phyloP scores from a whole-genome alignment of 2,329 filamentous ascomycete species.

The Lasiodiplodia sp. region DNA sequence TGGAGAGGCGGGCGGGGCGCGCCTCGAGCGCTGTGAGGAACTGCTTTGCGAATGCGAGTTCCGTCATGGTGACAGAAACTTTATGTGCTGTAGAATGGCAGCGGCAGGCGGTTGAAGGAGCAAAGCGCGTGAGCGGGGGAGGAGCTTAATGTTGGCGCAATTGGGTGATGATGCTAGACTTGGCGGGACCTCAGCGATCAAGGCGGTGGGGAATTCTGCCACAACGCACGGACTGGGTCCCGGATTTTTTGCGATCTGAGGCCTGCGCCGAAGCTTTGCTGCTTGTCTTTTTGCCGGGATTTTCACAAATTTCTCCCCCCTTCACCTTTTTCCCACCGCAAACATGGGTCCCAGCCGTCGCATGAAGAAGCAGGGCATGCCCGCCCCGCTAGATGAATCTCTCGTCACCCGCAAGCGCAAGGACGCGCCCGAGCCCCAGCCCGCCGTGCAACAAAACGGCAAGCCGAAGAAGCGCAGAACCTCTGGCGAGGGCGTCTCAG shows the following conservation, averaged over 20 bases:
- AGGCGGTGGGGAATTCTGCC: constrained; percentile 19
- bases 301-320: not conserved
- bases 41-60: constrained; percentile 81
- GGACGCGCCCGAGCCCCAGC: constrained; percentile 66
- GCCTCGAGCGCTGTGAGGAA: constrained; percentile 84
- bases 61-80: constrained; percentile 50
- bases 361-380: constrained; percentile 94
- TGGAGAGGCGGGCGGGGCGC: constrained; percentile 79
- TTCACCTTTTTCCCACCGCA: constrained; percentile 2
- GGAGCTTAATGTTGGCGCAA: constrained; percentile 11
- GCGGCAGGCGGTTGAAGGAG: not conserved
- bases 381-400: constrained; percentile 78
- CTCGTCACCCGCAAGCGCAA: constrained; percentile 85
- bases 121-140: not conserved
- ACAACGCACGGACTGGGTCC: not conserved
- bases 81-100: not conserved
- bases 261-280: not conserved
- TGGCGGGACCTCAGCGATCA: not conserved
- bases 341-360: constrained; percentile 89
- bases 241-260: constrained; percentile 17
- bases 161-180: constrained; percentile 15
- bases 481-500: constrained; percentile 52
- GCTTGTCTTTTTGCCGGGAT: not conserved
- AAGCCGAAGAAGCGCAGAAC: constrained; percentile 69
- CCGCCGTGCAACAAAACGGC: constrained; percentile 53